phyloP scores from a whole-genome alignment of 2,329 filamentous ascomycete genomes.

The Rachicladosporium sp. region DNA sequence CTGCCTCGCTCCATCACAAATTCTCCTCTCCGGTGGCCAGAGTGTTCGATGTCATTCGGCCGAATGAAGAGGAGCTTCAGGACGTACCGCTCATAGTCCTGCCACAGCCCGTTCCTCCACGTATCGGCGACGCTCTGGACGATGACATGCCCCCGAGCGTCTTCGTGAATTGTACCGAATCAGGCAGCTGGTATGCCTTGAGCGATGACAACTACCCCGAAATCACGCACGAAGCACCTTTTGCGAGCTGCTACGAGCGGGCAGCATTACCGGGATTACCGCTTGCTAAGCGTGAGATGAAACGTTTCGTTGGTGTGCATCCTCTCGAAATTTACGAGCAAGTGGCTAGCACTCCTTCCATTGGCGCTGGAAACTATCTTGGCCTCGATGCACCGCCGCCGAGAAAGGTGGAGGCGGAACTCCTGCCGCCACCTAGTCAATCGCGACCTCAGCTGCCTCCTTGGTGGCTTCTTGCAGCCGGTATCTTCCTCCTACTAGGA shows the following conservation, averaged over 20 bases:
- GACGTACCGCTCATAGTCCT: slow-evolving; percentile 72
- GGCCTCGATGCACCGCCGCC: slow-evolving; percentile 10
- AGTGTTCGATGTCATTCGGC: slow-evolving; percentile 28
- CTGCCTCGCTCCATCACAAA: slow-evolving; percentile 14
- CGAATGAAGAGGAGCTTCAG: slow-evolving; percentile 49
- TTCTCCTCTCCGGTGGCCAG: slow-evolving; percentile 21
- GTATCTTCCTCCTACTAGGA: too few species aligned
- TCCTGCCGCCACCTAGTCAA: background rate
- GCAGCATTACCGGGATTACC: slow-evolving; percentile 4
- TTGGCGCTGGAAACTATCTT: slow-evolving; percentile 10
- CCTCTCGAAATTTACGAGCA: slow-evolving; percentile 11
- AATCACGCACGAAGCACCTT: slow-evolving; percentile 57
- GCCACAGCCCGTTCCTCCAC: slow-evolving; percentile 65
- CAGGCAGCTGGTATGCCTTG: slow-evolving; percentile 88
- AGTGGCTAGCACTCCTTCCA: slow-evolving; percentile 6
- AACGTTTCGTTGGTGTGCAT: slow-evolving; percentile 19
- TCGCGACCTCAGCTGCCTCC: slow-evolving; percentile 1
- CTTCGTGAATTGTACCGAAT: slow-evolving; percentile 74
- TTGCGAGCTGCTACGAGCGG: slow-evolving; percentile 42
- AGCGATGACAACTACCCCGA: slow-evolving; percentile 78
- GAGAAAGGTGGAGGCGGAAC: background rate
- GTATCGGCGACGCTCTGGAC: slow-evolving; percentile 19
- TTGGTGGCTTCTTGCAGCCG: too few species aligned
- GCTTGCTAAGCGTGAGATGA: slow-evolving; percentile 6
- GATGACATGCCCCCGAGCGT: slow-evolving; percentile 37